phyloP scores from a whole-genome alignment of 192 early-diverging fungal species.

The Umbelopsis vinacea region DNA sequence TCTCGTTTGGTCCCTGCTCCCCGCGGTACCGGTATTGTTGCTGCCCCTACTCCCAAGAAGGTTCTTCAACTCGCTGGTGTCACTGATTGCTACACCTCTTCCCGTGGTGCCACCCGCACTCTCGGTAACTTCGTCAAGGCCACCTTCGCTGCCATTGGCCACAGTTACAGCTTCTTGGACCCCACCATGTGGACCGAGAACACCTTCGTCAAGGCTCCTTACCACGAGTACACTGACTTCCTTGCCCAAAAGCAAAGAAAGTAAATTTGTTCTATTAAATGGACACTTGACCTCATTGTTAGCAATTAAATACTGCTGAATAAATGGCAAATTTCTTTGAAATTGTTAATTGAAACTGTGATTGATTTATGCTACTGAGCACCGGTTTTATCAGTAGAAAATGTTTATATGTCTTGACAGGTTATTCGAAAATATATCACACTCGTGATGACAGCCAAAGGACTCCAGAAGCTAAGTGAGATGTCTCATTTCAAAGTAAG shows the following conservation, averaged over 20 bases:
- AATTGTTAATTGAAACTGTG: too few relatives aligned
- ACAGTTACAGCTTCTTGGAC: constrained; percentile 96
- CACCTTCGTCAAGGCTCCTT: constrained; percentile 82
- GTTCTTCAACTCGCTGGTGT: constrained; percentile 95
- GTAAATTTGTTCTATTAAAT: constrained; percentile 10
- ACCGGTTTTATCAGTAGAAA: too few relatives aligned
- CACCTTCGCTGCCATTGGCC: constrained; percentile 92
- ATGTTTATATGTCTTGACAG: too few relatives aligned
- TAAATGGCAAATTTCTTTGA: too few relatives aligned
- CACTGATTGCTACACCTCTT: constrained; percentile 94
- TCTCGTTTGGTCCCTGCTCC: constrained; percentile 95
- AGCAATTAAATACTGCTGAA: too few relatives aligned
- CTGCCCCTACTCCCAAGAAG: constrained; percentile 96
- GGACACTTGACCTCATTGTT: too few relatives aligned
- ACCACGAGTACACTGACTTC: constrained; percentile 86
- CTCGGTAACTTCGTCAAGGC: constrained; percentile 99
- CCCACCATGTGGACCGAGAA: constrained; percentile 96
- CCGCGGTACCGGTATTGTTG: constrained; percentile 98
- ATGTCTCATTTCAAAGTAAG: too few relatives aligned
- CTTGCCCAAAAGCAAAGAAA: constrained; percentile 52
- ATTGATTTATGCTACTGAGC: too few relatives aligned
- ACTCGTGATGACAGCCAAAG: too few relatives aligned
- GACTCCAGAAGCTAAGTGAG: too few relatives aligned
- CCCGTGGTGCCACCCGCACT: constrained; percentile 94
- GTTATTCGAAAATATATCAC: too few relatives aligned